Evolutionary conservation across 2,329 filamentous ascomycete genomes (phyloP).

Genomic region (Helminthosporium solani): DNA sequence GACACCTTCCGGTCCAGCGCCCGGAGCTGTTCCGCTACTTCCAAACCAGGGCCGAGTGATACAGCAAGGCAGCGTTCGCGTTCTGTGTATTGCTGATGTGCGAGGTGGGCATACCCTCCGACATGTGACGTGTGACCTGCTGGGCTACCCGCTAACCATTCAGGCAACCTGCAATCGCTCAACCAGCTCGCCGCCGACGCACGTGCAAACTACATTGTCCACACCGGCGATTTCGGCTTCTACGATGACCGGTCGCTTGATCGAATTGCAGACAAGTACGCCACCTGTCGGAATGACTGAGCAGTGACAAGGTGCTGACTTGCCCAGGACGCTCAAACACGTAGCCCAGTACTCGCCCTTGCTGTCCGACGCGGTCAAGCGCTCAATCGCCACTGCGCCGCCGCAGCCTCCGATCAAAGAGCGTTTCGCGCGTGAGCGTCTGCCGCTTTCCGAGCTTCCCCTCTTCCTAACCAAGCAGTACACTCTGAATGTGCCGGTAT

Average conservation of each 20-base stretch:
- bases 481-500: conserved; percentile 93
- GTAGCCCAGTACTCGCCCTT: conserved; percentile 98
- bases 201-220: conserved; percentile 94
- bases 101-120: conserved; percentile 52
- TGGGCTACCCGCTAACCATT: too few species aligned
- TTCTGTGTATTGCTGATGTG: conserved; percentile 55
- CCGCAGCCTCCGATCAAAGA: conserved; percentile 73
- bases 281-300: conserved; percentile 15
- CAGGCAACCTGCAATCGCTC: conserved; percentile 91
- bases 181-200: conserved; percentile 96
- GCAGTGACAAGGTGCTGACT: conserved; percentile 16
- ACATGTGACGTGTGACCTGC: too few species aligned
- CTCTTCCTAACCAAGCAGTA: conserved; percentile 84
- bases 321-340: conserved; percentile 84
- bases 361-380: conserved; percentile 73
- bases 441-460: conserved; percentile 89
- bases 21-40: conserved; percentile 50
- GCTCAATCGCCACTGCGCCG: conserved; percentile 65
- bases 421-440: conserved; percentile 75
- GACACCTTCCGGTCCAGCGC: conserved; percentile 43
- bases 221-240: conserved; percentile 98
- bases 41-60: conserved; percentile 56
- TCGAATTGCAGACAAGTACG: conserved; percentile 96
- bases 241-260: conserved; percentile 96
- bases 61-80: conserved; percentile 50